These are phyloP conservation scores for Colletotrichum orbiculare DNA, from an alignment of 2,329 filamentous ascomycete genomes.

Conservation along the genomic window DNA sequence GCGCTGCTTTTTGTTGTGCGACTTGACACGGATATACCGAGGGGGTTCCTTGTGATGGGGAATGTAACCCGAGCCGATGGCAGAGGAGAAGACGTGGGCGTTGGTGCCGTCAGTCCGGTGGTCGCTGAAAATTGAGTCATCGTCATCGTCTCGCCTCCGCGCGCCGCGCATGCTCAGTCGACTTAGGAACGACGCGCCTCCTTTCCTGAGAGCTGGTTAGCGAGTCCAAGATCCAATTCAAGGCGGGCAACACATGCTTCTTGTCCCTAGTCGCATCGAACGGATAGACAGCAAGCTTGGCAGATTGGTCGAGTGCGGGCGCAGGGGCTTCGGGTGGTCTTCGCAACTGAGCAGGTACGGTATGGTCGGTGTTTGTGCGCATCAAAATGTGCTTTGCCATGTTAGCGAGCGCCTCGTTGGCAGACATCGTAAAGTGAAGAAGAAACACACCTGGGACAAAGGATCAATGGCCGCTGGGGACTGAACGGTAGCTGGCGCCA, in stretches of 20 bases:
- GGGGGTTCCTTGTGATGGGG: conserved; percentile 90
- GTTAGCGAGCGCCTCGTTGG: conserved; percentile 15
- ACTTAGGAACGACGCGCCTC: conserved; percentile 89
- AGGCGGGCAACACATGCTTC: conserved; percentile 63
- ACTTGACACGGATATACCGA: conserved; percentile 87
- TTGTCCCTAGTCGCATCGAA: conserved; percentile 68
- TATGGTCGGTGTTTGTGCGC: conserved; percentile 72
- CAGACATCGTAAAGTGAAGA: no score
- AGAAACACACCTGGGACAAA: conserved; percentile 42
- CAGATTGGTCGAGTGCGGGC: conserved; percentile 51
- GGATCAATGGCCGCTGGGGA: conserved; percentile 42
- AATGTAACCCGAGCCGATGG: conserved; percentile 78
- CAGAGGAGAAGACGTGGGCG: conserved; percentile 83
- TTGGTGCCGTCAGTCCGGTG: conserved; percentile 82
- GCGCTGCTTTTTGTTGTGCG: conserved; percentile 81
- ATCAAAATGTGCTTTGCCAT: conserved; percentile 68
- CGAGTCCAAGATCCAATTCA: background rate
- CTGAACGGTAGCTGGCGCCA: conserved; percentile 29
- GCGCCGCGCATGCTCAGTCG: conserved; percentile 77
- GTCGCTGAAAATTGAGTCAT: conserved; percentile 77
- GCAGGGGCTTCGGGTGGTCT: conserved; percentile 64
- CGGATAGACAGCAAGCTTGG: conserved; percentile 51
- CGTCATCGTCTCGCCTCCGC: conserved; percentile 79
- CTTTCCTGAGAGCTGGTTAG: conserved; percentile 69
- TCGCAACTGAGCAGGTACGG: conserved; percentile 67